Percentiles rank a stretch among this genome's conserved stretches.
phyloP scores from a whole-genome alignment of 176 grass and related monocot species.

The Rhynchospora pubera region DNA sequence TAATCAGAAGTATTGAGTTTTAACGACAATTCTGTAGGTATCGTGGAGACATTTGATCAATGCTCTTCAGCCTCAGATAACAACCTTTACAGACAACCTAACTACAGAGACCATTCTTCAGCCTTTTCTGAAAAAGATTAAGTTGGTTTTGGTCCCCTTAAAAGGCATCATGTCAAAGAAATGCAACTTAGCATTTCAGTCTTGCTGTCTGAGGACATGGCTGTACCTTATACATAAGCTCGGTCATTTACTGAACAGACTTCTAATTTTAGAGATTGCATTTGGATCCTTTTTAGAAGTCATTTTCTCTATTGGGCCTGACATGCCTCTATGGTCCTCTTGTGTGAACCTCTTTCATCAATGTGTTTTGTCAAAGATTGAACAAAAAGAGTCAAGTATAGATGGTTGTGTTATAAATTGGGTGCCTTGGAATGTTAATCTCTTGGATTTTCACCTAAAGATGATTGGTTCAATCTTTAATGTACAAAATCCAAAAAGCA shows the following conservation, averaged over 20 bases:
- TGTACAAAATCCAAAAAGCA: constrained; percentile 34
- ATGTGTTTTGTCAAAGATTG: constrained; percentile 45
- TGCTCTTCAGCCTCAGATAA: constrained; percentile 41
- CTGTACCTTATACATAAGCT: constrained; percentile 71
- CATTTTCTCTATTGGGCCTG: constrained; percentile 43
- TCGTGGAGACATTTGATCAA: constrained; percentile 78
- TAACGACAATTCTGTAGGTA: constrained; percentile 42
- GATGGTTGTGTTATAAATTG: constrained; percentile 49
- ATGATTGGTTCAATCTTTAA: constrained; percentile 49
- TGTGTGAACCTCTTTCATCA: constrained; percentile 60
- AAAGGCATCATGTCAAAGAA: constrained; percentile 53
- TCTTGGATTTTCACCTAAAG: constrained; percentile 47
- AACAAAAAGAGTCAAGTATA: background rate
- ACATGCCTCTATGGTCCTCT: constrained; percentile 49
- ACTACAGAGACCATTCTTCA: constrained; percentile 19
- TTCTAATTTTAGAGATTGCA: constrained; percentile 40
- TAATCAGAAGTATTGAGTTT: background rate
- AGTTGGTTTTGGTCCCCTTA: constrained; percentile 65
- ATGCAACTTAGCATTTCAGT: constrained; percentile 40
- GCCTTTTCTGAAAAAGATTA: constrained; percentile 58
- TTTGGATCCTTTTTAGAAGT: constrained; percentile 63
- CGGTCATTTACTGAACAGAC: constrained; percentile 44
- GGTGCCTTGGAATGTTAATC: constrained; percentile 55
- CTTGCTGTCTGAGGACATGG: constrained; percentile 70
- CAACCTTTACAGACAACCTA: constrained; percentile 3